Evolutionary conservation across 2,329 filamentous ascomycete genomes (phyloP).

Genomic region (Arthrinium phaeospermum): DNA sequence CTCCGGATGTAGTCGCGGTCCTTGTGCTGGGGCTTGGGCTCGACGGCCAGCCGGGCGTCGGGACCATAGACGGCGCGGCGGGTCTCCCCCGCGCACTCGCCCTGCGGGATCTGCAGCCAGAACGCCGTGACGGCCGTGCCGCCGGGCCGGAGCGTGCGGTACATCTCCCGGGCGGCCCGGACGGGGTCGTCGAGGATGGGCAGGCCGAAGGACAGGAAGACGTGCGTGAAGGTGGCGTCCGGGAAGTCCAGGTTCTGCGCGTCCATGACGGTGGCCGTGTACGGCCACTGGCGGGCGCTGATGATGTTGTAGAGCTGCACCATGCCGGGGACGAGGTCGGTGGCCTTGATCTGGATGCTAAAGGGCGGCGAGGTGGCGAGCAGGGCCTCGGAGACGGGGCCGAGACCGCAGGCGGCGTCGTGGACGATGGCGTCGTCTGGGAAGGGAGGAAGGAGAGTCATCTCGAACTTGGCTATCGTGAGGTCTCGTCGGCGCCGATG

Average conservation of each 20-base stretch:
- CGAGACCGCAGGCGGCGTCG: constrained; percentile 26
- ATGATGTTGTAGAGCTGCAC: constrained; percentile 27
- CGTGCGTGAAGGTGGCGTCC: constrained; percentile 27
- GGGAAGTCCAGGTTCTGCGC: constrained; percentile 28
- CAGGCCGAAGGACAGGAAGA: constrained; percentile 30
- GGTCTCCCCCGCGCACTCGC: constrained; percentile 27
- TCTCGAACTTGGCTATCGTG: constrained; percentile 20
- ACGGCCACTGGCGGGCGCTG: constrained; percentile 24
- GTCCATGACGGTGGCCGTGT: constrained; percentile 28
- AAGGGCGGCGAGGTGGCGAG: constrained; percentile 13
- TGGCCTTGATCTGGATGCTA: constrained; percentile 21
- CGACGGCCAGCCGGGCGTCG: constrained; percentile 24
- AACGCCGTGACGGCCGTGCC: constrained; percentile 30
- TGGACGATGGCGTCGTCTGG: constrained; percentile 23
- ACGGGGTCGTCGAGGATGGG: constrained; percentile 28
- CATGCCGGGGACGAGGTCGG: constrained; percentile 25
- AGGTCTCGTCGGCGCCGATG: constrained; percentile 23
- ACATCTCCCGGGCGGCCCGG: constrained; percentile 26
- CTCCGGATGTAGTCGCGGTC: constrained; percentile 25
- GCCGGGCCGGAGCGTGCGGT: constrained; percentile 27
- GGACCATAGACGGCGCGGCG: constrained; percentile 27
- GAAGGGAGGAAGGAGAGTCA: constrained; percentile 25
- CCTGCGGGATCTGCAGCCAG: constrained; percentile 30
- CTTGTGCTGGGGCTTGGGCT: constrained; percentile 28
- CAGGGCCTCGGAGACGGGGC: constrained; percentile 25